Conservation (phyloP, 495 filamentous ascomycete species). For the Penicillium psychrofluorescens region DNA sequence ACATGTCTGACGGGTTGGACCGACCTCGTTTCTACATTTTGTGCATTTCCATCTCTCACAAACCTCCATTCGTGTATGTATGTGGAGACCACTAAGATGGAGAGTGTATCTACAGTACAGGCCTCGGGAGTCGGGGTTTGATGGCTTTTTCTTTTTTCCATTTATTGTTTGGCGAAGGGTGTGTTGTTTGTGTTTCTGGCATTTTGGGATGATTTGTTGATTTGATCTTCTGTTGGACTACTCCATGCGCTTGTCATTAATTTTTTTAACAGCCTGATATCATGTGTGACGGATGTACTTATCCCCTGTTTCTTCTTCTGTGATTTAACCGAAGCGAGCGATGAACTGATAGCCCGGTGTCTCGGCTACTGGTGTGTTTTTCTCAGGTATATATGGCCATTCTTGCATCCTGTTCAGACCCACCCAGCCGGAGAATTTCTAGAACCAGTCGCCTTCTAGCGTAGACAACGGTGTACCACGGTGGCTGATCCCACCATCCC, state of each 20-base stretch:
- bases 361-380: no score
- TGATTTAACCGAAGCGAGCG: conserved; percentile 11
- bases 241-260: conserved; percentile 1
- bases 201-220: conserved; percentile 8
- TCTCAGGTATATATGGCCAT: no score
- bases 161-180: conserved; percentile 12
- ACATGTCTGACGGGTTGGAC: conserved; percentile 1
- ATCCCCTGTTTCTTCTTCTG: conserved; percentile 7
- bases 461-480: no score
- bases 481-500: no score
- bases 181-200: conserved; percentile 5
- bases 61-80: conserved; percentile 6
- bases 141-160: conserved; percentile 7
- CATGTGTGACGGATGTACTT: conserved; percentile 26
- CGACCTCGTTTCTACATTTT: conserved; percentile 1
- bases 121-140: conserved; percentile 12
- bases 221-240: conserved; percentile 13
- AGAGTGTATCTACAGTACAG: conserved; percentile 10
- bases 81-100: conserved; percentile 1
- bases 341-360: no score
- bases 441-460: no score
- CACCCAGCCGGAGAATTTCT: no score
- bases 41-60: neutral
- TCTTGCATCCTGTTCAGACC: no score
- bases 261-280: conserved; percentile 6